Base-by-base conservation (phyloP, 371 early-diverging fungal species). In the Actinomucor elegans region DNA sequence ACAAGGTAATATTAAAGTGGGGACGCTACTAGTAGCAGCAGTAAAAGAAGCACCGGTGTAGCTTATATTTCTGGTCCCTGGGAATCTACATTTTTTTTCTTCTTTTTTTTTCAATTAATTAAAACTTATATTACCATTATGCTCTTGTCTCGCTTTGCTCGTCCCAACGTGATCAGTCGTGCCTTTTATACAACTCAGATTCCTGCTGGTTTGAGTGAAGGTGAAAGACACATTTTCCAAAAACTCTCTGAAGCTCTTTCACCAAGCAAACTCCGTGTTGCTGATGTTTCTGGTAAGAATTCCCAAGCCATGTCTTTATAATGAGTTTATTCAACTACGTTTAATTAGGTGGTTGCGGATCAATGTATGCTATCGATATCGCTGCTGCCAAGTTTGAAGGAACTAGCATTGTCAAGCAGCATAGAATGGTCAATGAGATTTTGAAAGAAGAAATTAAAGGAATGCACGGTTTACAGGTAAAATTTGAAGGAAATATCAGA, bases 321-420 rank as follows among this genome's bases (percentile, higher is more conserved):
- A 41, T 24, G 26, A 14, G n/a, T n/a, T n/a, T n/a, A n/a, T n/a
- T n/a, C n/a, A n/a, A n/a, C n/a, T n/a, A n/a, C n/a, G n/a, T n/a
- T n/a, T n/a, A n/a, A n/a, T 29, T 15, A 87, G 92, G 94, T 42
- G 97, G 97, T 20, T 96, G 97, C 66, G 97, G 97, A 20, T 89
- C 93, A 29, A 94, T 94, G 94, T 95, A 94, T 59, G 87, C 87
- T 21, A 88, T 96, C 43, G 88, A 91, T 57, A 88, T 96, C 60
- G 84, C 88, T 24, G 82, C 91, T 37, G 71, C 79, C 14, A 62
- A 76, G 42, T 96, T 96, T 75, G 80, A 85, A 64, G 90, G 89
- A 14, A 60, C 84, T 36, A 69, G 66, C 11, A 79, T 89, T 60
- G 87, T 96, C 35, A 90, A 92, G 67, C 97, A 95, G 68, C 95